These are phyloP conservation scores for Malassezia obtusa DNA, from an alignment of 1,284 basidiomycete species.

Conservation along the genomic window DNA sequence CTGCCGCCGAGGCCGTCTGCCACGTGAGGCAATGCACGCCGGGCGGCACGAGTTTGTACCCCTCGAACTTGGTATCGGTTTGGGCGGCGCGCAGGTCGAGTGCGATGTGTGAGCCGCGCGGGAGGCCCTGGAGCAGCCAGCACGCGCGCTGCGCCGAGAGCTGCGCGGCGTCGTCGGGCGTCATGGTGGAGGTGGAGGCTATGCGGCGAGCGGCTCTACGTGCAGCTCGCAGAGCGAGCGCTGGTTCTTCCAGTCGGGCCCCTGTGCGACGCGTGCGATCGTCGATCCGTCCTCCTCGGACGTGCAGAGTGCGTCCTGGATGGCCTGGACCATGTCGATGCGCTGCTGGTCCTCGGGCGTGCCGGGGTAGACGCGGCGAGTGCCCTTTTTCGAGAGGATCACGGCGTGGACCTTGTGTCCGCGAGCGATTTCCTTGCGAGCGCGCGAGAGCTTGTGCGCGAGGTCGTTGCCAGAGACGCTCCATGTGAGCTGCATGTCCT, in stretches of 20 bases:
- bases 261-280: slow-evolving; percentile 1
- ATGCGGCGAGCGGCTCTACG: neutral
- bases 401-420: slow-evolving; percentile 9
- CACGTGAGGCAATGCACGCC: slow-evolving; percentile 13
- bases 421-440: slow-evolving; percentile 21
- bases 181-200: slow-evolving; percentile 7
- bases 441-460: slow-evolving; percentile 27
- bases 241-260: slow-evolving; percentile 8
- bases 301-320: neutral
- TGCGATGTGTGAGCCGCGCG: slow-evolving; percentile 5
- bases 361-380: slow-evolving; percentile 7
- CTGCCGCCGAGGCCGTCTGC: neutral
- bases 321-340: neutral
- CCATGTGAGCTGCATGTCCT: slow-evolving; percentile 37
- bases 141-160: neutral
- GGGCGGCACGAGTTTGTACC: slow-evolving; percentile 17
- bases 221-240: slow-evolving; percentile 6
- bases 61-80: slow-evolving; percentile 11
- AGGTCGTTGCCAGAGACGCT: slow-evolving; percentile 29
- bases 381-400: slow-evolving; percentile 20
- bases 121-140: slow-evolving; percentile 3
- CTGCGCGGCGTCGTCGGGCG: neutral
- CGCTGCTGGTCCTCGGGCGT: slow-evolving; percentile 7
- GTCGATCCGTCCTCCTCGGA: neutral
- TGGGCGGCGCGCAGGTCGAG: slow-evolving; percentile 2